phyloP scores from a whole-genome alignment of 345 rosid genomes.

The Hibiscus tridactylites region DNA sequence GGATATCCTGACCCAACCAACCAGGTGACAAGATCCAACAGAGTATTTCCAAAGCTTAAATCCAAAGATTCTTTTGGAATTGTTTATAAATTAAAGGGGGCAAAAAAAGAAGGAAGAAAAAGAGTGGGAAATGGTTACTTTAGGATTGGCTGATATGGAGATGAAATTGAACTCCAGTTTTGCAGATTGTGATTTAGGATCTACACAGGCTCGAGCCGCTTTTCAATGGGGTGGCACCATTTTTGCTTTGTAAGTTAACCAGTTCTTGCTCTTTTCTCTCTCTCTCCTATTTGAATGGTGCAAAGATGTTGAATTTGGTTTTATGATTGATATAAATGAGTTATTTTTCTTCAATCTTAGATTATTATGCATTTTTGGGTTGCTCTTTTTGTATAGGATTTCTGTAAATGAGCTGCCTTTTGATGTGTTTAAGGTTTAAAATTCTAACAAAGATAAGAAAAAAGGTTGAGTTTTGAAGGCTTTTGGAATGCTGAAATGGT shows the following conservation, averaged over 20 bases:
- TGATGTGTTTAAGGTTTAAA: background rate
- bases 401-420: background rate
- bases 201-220: background rate
- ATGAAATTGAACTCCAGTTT: background rate
- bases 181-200: background rate
- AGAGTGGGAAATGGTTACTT: background rate
- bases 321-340: background rate
- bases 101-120: background rate
- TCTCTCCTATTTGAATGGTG: background rate
- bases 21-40: background rate
- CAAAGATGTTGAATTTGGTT: background rate
- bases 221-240: slow-evolving; percentile 16
- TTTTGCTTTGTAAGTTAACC: slow-evolving; percentile 10
- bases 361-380: background rate
- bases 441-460: background rate
- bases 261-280: background rate
- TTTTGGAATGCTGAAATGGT: background rate
- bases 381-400: background rate
- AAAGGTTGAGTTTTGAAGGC: background rate
- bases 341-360: background rate
- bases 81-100: background rate
- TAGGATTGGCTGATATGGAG: background rate
- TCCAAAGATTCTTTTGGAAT: background rate
- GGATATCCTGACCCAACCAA: background rate
- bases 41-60: background rate